Conservation (phyloP, 2,329 filamentous ascomycete genomes). For the Talaromyces sp. region DNA sequence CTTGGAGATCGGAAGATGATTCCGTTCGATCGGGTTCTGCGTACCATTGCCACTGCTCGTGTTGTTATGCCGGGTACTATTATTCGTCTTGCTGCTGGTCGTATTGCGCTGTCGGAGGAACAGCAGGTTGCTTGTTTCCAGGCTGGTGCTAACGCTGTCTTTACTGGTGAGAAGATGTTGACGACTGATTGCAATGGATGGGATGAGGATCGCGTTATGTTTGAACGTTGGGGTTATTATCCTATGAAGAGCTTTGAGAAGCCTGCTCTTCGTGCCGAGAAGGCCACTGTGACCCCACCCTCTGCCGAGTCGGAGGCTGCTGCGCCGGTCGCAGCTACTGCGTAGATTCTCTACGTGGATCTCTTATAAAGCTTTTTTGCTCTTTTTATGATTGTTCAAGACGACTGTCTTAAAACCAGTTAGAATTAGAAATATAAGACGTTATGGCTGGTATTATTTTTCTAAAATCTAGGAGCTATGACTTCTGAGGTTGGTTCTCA, state of each 20-base stretch:
- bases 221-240: conserved; percentile 76
- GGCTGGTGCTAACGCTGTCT: conserved; percentile 91
- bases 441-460: too few relatives aligned
- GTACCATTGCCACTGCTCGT: conserved; percentile 81
- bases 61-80: conserved; percentile 84
- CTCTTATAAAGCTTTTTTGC: neutral
- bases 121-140: conserved; percentile 88
- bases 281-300: conserved; percentile 11
- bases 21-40: conserved; percentile 74
- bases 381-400: neutral
- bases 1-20: conserved; percentile 74
- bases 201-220: conserved; percentile 85
- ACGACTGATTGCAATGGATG: conserved; percentile 89
- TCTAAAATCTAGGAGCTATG: too few relatives aligned
- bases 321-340: conserved; percentile 35
- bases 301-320: conserved; percentile 20
- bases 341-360: conserved; percentile 18
- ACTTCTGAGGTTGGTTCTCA: too few relatives aligned
- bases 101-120: conserved; percentile 83
- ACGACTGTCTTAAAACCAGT: neutral
- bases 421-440: neutral
- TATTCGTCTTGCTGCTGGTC: conserved; percentile 81
- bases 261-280: conserved; percentile 8
- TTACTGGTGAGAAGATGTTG: conserved; percentile 94
- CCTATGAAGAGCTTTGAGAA: conserved; percentile 69